Evolutionary conservation across 768 basidiomycete genomes (phyloP), one percentile per base, ranked within the genome.

Genomic region (Rubroboletus satanas): DNA sequence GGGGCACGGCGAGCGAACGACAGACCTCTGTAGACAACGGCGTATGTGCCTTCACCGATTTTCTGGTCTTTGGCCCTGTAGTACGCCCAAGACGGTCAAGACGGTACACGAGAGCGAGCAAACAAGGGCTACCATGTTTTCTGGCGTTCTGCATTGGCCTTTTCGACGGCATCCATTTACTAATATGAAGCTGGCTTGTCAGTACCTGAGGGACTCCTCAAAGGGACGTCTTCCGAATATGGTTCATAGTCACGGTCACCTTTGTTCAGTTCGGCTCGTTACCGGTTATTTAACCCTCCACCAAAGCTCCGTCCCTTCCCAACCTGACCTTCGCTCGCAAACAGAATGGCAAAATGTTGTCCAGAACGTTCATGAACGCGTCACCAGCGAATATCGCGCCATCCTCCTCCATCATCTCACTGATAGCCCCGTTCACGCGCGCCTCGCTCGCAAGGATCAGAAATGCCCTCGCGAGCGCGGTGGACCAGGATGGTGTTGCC

Each of bases 31-130:
- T 96, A 98, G 3, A 98, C 94, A 43, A 95, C 94, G 49, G 96
- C 95, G 69, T 94, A 99, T 14, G 95, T 89, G 72, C 97, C 97
- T 71, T 92, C 90, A 62, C 90, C 90, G 52, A 91, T 81, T 68
- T 92, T 92, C 63, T 79, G 81, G 66, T 88, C 88, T 65, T 92
- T 92, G 14, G 77, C 76, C 90, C 90, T 91, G 61, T 41, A 10
- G n/a, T 11, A 45, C 46, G 51, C 33, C 53, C 41, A 51, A 45
- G 59, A 32, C 44, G 46, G 53, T 64, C 51, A 57, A 43, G 54
- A 57, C 15, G 48, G 43, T 12, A 14, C 29, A n/a, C 23, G 10
- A 47, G 9, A 6, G 17, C 21, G 43, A 53, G 51, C 29, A 23
- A 45, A 52, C 38, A 36, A 10, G 6, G 64, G 71, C 17, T 61